These are phyloP conservation scores for Naganishia onofrii DNA, from an alignment of 768 basidiomycete species.

Conservation along the genomic window DNA sequence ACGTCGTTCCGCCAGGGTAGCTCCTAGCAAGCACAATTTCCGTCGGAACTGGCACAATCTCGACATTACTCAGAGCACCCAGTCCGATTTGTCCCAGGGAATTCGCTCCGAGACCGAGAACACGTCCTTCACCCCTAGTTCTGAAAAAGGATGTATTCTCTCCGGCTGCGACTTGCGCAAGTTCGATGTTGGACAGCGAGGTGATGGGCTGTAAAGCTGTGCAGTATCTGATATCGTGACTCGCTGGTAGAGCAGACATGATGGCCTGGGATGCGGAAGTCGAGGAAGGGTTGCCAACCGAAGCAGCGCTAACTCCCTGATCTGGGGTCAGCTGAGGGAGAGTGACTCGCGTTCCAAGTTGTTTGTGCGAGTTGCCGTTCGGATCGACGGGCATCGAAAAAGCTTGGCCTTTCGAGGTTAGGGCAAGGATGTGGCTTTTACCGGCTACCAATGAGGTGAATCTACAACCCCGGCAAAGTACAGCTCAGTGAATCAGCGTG, in stretches of 20 bases:
- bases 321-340: constrained; percentile 53
- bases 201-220: constrained; percentile 74
- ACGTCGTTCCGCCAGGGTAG: constrained; percentile 57
- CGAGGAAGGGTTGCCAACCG: constrained; percentile 36
- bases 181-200: constrained; percentile 62
- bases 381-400: constrained; percentile 74
- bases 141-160: constrained; percentile 69
- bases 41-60: constrained; percentile 74
- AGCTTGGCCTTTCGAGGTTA: constrained; percentile 62
- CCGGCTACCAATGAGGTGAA: constrained; percentile 74
- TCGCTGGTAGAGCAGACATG: constrained; percentile 55
- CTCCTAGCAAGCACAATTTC: constrained; percentile 73
- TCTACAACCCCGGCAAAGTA: constrained; percentile 52
- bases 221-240: constrained; percentile 63
- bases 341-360: constrained; percentile 73
- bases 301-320: constrained; percentile 31
- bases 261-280: constrained; percentile 57
- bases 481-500: background rate
- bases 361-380: constrained; percentile 73
- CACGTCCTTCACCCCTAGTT: constrained; percentile 63
- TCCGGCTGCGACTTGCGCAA: constrained; percentile 71
- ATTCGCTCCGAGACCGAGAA: constrained; percentile 87
- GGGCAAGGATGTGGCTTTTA: constrained; percentile 56
- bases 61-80: constrained; percentile 63
- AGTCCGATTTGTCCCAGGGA: constrained; percentile 82